Conservation (phyloP, 225 moss, liverwort and hornwort genomes). For the Physcomitrium patens region DNA sequence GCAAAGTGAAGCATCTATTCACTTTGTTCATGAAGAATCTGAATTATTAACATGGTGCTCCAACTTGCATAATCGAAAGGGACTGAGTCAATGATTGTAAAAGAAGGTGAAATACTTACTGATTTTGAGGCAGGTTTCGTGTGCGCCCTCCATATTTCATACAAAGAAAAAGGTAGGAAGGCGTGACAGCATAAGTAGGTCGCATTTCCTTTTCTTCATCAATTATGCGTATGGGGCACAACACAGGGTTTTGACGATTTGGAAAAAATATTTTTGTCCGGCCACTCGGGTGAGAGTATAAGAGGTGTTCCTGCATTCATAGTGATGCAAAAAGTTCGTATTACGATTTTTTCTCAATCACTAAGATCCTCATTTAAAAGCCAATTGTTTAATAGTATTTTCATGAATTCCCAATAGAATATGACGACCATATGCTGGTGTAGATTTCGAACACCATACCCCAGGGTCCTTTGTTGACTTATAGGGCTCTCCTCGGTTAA, state of each 20-base stretch:
- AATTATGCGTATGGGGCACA: slow-evolving; percentile 82
- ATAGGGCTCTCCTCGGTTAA: slow-evolving; percentile 66
- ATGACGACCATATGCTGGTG: neutral
- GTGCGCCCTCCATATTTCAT: slow-evolving; percentile 96
- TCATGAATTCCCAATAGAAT: slow-evolving; percentile 21
- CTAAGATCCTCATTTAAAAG: slow-evolving; percentile 26
- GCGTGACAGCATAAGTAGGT: slow-evolving; percentile 75
- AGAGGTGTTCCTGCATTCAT: slow-evolving; percentile 71
- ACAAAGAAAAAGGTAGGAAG: slow-evolving; percentile 86
- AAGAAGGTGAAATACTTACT: slow-evolving; percentile 58
- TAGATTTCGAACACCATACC: slow-evolving; percentile 52
- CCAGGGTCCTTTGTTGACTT: slow-evolving; percentile 81
- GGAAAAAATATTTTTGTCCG: slow-evolving; percentile 77
- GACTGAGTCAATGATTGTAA: slow-evolving; percentile 10
- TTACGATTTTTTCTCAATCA: slow-evolving; percentile 25
- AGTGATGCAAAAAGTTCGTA: neutral
- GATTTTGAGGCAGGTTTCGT: slow-evolving; percentile 86
- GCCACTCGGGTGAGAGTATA: slow-evolving; percentile 78
- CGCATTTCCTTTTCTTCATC: slow-evolving; percentile 87
- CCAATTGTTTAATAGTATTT: neutral
- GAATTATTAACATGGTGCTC: slow-evolving; percentile 3
- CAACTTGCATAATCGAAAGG: slow-evolving; percentile 17
- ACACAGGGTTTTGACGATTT: slow-evolving; percentile 68
- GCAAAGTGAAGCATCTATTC: too few species aligned
- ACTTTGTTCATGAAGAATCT: neutral